These are phyloP conservation scores for Hymenoscyphus linearis DNA, from an alignment of 2,329 filamentous ascomycete species.

Conservation along the genomic window DNA sequence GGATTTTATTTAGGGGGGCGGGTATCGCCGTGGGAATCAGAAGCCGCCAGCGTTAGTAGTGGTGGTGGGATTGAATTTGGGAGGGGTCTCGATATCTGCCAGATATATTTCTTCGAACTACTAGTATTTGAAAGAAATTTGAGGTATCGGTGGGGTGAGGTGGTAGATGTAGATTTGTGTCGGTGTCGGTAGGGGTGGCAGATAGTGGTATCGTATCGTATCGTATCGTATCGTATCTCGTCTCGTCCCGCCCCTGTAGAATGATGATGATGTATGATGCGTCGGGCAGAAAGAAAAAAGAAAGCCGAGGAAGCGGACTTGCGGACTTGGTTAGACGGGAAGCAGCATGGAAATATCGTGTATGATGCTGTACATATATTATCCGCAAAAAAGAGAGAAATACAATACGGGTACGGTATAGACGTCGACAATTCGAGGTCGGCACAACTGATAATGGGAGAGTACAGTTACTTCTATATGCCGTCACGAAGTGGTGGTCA, in stretches of 20 bases:
- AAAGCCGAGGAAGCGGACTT: too few relatives aligned
- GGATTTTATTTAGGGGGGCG: slow-evolving; percentile 3
- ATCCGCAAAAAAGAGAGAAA: too few relatives aligned
- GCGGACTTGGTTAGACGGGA: too few relatives aligned
- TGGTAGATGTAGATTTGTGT: not conserved
- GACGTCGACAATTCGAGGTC: too few relatives aligned
- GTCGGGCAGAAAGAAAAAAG: not conserved
- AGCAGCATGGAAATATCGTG: too few relatives aligned
- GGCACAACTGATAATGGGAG: too few relatives aligned
- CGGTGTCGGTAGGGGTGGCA: not conserved
- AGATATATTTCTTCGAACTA: not conserved
- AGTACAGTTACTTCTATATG: too few relatives aligned
- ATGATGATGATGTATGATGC: not conserved
- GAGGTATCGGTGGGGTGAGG: not conserved
- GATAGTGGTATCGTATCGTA: not conserved
- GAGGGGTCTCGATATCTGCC: not conserved
- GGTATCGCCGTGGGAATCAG: slow-evolving; percentile 1
- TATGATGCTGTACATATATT: too few relatives aligned
- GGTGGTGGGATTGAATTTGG: not conserved
- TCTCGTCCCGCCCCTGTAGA: not conserved
- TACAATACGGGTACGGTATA: too few relatives aligned
- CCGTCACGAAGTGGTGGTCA: too few relatives aligned
- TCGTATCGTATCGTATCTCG: too few relatives aligned
- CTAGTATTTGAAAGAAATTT: not conserved
- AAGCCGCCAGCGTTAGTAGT: not conserved